A percentile compares a stretch with the other conserved stretches of the same genome.
These are phyloP conservation scores for Desmodesmus armatus DNA, from an alignment of 139 green algal genomes.

Conservation along the genomic window DNA sequence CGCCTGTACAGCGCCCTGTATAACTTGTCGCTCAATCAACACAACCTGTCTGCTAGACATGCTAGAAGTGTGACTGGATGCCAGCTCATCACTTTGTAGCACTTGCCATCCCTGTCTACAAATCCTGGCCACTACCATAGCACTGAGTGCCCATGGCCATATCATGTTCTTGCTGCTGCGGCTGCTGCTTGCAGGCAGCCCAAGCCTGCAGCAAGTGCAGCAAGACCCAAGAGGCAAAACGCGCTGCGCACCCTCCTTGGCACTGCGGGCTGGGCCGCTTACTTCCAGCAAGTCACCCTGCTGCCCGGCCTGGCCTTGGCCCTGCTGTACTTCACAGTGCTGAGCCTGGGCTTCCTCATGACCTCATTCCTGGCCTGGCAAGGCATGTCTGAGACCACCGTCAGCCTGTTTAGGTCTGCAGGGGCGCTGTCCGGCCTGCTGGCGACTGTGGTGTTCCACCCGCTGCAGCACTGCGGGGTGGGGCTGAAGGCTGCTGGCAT, in stretches of 20 bases:
- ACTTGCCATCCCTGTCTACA: too few species aligned
- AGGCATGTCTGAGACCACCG: slow-evolving; percentile 67
- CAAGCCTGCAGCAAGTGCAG: slow-evolving; percentile 10
- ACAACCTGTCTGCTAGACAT: too few species aligned
- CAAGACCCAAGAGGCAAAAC: background rate
- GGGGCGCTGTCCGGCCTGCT: slow-evolving; percentile 76
- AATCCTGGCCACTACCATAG: too few species aligned
- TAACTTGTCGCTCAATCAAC: too few species aligned
- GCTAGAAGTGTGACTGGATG: too few species aligned
- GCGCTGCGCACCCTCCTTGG: slow-evolving; percentile 7
- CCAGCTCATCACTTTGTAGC: too few species aligned
- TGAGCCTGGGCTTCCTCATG: slow-evolving; percentile 72
- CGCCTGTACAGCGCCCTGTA: too few species aligned
- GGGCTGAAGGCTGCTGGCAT: slow-evolving; percentile 52
- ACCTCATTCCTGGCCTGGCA: slow-evolving; percentile 76
- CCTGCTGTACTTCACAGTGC: slow-evolving; percentile 79
- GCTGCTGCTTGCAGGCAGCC: slow-evolving; percentile 23
- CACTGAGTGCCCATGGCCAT: too few species aligned
- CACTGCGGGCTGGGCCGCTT: slow-evolving; percentile 58
- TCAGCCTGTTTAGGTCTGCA: slow-evolving; percentile 52
- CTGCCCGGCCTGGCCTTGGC: slow-evolving; percentile 78
- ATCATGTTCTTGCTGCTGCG: too few species aligned
- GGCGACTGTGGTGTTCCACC: slow-evolving; percentile 75
- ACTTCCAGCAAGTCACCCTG: slow-evolving; percentile 67
- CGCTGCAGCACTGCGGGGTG: background rate